Percentiles rank a stretch among this genome's conserved stretches.
Conservation (phyloP, 2,329 filamentous ascomycete genomes). For the Fusarium sp. region DNA sequence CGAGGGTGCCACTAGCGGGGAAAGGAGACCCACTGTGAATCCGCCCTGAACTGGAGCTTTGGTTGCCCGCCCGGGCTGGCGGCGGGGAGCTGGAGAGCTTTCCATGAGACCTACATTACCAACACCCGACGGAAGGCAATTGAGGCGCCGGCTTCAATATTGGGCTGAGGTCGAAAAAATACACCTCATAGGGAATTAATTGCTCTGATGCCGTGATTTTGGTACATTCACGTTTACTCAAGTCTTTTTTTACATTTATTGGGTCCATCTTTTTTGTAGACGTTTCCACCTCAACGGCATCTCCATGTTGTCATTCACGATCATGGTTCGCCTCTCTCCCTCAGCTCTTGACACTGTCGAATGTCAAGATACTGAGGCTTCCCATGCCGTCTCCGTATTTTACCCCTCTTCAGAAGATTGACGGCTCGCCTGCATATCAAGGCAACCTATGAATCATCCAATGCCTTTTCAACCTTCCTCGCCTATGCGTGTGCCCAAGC, state of each 20-base stretch:
- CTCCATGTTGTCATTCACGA: background rate
- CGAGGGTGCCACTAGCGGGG: conserved; percentile 3
- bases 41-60: background rate
- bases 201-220: background rate
- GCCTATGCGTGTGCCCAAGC: background rate
- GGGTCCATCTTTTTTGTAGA: background rate
- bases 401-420: background rate
- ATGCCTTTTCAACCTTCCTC: background rate
- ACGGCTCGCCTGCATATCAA: background rate
- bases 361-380: background rate
- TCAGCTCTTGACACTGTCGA: background rate
- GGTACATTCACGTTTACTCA: background rate
- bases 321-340: background rate
- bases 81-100: background rate
- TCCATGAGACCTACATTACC: no score
- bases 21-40: background rate
- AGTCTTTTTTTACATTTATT: background rate
- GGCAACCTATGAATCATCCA: background rate
- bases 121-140: background rate
- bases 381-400: background rate
- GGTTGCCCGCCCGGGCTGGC: background rate
- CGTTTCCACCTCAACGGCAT: background rate
- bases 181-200: background rate
- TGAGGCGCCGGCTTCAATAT: background rate
- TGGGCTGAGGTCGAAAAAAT: background rate